These are phyloP conservation scores for Plasmopara muralis DNA, from an alignment of 352 stramenopile species.

Conservation along the genomic window DNA sequence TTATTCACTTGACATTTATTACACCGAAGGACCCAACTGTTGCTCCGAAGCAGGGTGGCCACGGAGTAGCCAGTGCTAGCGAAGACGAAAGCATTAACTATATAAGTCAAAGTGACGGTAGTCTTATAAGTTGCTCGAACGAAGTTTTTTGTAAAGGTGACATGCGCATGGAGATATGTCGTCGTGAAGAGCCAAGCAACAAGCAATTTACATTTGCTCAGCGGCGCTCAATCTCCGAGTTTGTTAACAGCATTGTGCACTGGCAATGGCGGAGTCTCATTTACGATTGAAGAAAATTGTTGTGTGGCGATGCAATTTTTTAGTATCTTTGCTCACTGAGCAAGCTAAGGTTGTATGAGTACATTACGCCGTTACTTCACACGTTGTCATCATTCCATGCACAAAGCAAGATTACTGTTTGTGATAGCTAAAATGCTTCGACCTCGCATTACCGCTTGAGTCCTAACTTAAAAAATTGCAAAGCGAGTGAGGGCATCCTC, in stretches of 20 bases:
- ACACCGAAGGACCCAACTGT: slow-evolving; percentile 25
- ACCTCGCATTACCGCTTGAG: no score
- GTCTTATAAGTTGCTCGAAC: slow-evolving; percentile 9
- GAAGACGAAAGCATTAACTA: slow-evolving; percentile 17
- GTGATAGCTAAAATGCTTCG: no score
- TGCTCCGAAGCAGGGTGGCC: slow-evolving; percentile 2
- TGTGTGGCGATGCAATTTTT: background rate
- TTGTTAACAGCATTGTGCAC: slow-evolving; percentile 84
- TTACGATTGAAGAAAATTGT: slow-evolving; percentile 54
- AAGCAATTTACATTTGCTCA: slow-evolving; percentile 76
- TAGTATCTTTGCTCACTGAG: no score
- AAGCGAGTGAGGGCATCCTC: no score
- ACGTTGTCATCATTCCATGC: no score
- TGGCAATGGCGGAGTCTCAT: slow-evolving; percentile 84
- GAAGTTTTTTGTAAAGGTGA: slow-evolving; percentile 21
- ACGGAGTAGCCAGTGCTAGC: slow-evolving; percentile 9
- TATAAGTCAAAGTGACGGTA: slow-evolving; percentile 18
- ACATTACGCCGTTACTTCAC: no score
- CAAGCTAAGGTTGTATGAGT: no score
- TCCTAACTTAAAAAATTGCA: no score
- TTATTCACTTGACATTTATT: slow-evolving; percentile 80
- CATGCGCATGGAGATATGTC: slow-evolving; percentile 76
- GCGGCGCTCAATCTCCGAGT: slow-evolving; percentile 74
- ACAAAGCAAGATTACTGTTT: no score
- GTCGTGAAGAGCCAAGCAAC: slow-evolving; percentile 71